phyloP scores from a whole-genome alignment of 1,284 basidiomycete genomes.

The Puccinia coronata region DNA sequence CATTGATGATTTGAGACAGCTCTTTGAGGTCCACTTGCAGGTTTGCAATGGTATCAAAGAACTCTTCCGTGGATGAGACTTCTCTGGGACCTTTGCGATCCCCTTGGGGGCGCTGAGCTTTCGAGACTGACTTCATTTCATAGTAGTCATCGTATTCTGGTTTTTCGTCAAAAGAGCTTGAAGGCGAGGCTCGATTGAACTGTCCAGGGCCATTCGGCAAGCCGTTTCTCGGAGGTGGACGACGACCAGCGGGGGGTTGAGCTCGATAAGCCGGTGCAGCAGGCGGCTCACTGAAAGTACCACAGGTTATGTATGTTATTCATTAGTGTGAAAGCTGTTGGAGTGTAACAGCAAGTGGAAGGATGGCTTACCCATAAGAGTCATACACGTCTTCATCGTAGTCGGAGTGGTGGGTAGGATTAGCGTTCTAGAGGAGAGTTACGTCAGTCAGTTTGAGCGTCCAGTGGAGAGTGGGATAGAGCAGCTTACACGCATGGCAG shows the following conservation, averaged over 20 bases:
- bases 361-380: conserved; percentile 29
- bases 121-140: conserved; percentile 32
- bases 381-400: conserved; percentile 18
- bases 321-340: not conserved
- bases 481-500: conserved; percentile 12
- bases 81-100: conserved; percentile 33
- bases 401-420: not conserved
- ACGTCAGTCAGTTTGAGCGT: not conserved
- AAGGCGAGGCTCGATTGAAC: not conserved
- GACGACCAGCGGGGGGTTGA: not conserved
- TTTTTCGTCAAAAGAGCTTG: conserved; percentile 25
- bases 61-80: conserved; percentile 33
- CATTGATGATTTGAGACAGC: conserved; percentile 27
- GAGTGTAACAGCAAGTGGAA: not conserved
- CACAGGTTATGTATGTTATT: not conserved
- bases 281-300: not conserved
- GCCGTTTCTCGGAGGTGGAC: conserved; percentile 18
- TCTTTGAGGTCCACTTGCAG: conserved; percentile 36
- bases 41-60: conserved; percentile 35
- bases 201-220: not conserved
- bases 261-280: conserved; percentile 30
- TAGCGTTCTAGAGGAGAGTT: not conserved
- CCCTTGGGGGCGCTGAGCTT: too few relatives aligned
- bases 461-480: not conserved
- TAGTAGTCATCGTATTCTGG: conserved; percentile 26